Conservation (phyloP, 805 yeast genomes). For the Grigorovia yakushimaensis region DNA sequence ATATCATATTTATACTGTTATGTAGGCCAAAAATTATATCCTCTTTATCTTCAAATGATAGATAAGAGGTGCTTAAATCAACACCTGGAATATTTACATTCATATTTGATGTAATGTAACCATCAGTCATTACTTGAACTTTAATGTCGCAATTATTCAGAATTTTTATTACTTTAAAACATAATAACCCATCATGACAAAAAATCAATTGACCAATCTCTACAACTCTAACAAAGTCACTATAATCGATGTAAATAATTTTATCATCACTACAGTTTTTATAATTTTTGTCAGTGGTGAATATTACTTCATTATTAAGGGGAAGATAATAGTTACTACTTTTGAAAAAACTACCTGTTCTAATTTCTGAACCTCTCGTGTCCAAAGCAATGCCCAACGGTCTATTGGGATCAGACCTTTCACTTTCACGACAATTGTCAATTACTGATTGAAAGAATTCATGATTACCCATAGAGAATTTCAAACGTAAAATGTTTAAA, state of each 20-base stretch:
- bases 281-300: conserved; percentile 82
- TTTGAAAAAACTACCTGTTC: conserved; percentile 89
- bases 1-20: conserved; percentile 95
- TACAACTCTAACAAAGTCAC: conserved; percentile 91
- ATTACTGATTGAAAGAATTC: conserved; percentile 95
- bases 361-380: conserved; percentile 98
- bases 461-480: conserved; percentile 96
- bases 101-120: conserved; percentile 93
- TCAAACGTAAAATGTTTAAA: conserved; percentile 94
- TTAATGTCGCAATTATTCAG: conserved; percentile 70
- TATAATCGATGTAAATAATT: conserved; percentile 84
- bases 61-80: conserved; percentile 96
- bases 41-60: conserved; percentile 89
- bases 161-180: conserved; percentile 83
- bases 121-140: conserved; percentile 85
- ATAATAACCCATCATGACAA: conserved; percentile 95
- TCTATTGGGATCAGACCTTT: conserved; percentile 81
- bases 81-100: conserved; percentile 99
- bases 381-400: conserved; percentile 97
- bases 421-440: conserved; percentile 93
- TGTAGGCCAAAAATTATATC: conserved; percentile 93
- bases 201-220: conserved; percentile 80
- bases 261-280: conserved; percentile 62
- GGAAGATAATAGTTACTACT: conserved; percentile 72
- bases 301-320: conserved; percentile 80